Evolutionary conservation across 1,139 yeast species (phyloP), one percentile per base, ranked within the genome.

Genomic region (Yamadazyma sp.): DNA sequence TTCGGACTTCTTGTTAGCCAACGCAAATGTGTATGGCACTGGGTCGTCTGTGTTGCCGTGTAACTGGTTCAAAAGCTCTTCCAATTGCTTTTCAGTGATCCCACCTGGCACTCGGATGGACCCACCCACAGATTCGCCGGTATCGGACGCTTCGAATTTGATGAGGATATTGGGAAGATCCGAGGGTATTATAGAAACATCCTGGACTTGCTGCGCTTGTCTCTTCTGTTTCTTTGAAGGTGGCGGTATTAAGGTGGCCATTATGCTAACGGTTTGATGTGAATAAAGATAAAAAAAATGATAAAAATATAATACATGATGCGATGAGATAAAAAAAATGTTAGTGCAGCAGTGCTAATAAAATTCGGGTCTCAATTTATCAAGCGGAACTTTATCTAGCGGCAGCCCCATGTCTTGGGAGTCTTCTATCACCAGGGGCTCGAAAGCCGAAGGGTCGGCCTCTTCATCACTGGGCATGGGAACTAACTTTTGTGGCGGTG

Each of bases 201-300:
- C 92, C 41, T 87, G 79, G 10, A 87, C 87, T 55, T 79, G 74
- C 59, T 89, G 97, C 4, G 95, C 95, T 49, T 77, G 87, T 54
- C 81, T 79, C 63, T 79, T 86, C 61, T 89, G 97, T 57, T 82
- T 86, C 62, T 92, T 92, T 0, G 96, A 85, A 26, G 88, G 95
- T 34, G 98, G 98, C 18, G 98, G 98, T 36, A 92, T 64, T 36
- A 87, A 73, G 3, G 98, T 92, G 44, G 98, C 95, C 98, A 92
- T 92, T 36, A 7, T 50, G 18, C 17, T 8, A 17, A n/a, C 4
- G 23, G 33, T 5, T 27, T 8, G 22, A 8, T 20, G 30, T 27
- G 26, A 24, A 9, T 24, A 26, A 31, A 27, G 12, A 24, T 17
- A 17, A 5, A 14, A 31, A 31, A 31, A 31, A 26, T 26, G 16